These are phyloP conservation scores for Aspergillus thermomutatus DNA, from an alignment of 2,329 filamentous ascomycete genomes.

Conservation along the genomic window DNA sequence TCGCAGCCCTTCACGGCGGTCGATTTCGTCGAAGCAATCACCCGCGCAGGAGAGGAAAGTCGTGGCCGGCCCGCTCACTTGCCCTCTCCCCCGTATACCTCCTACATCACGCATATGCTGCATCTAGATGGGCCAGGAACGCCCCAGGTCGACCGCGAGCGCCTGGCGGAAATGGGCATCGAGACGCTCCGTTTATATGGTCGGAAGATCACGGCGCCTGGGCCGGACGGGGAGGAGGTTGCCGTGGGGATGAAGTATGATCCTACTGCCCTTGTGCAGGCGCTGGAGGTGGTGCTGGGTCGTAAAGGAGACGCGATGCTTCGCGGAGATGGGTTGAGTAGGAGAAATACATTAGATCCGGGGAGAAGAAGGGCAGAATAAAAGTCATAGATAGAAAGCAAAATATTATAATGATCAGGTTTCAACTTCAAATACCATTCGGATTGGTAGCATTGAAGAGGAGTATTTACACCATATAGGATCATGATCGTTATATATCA, in stretches of 20 bases:
- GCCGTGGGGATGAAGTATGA: conserved; percentile 67
- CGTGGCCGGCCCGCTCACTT: conserved; percentile 41
- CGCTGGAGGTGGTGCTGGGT: conserved; percentile 74
- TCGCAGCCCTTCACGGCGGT: conserved; percentile 63
- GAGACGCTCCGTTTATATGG: conserved; percentile 76
- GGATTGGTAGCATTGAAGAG: not conserved
- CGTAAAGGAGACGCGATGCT: conserved; percentile 54
- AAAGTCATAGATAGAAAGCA: not conserved
- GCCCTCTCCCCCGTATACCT: conserved; percentile 50
- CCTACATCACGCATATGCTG: conserved; percentile 80
- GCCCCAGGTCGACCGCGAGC: conserved; percentile 66
- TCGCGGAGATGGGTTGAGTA: conserved; percentile 42
- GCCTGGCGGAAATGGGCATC: conserved; percentile 66
- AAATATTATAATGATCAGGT: not conserved
- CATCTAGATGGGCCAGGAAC: conserved; percentile 70
- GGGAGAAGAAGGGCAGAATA: conserved; percentile 20
- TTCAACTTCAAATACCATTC: not conserved
- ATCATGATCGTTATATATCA: not conserved
- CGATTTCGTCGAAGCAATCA: conserved; percentile 80
- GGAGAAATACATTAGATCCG: conserved; percentile 57
- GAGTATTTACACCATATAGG: not conserved
- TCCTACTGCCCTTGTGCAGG: conserved; percentile 67
- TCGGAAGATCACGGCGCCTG: conserved; percentile 45
- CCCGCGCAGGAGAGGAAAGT: conserved; percentile 68
- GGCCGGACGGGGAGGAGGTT: conserved; percentile 44